Evolutionary conservation across 2,329 filamentous ascomycete genomes (phyloP).

Genomic region (Trichophyton equinum): DNA sequence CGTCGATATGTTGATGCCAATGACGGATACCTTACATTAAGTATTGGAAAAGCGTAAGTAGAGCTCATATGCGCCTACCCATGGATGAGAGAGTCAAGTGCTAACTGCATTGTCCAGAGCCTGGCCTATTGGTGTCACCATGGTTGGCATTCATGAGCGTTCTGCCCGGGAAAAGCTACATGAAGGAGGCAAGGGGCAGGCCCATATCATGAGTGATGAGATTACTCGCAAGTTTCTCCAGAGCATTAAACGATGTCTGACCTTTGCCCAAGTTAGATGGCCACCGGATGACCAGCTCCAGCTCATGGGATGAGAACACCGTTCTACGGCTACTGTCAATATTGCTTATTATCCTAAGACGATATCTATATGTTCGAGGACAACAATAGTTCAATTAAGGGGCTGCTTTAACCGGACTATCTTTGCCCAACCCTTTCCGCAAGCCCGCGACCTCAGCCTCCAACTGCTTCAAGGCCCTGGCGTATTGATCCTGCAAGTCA

Average conservation of each 20-base stretch:
- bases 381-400: neutral
- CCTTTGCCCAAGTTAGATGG: constrained; percentile 94
- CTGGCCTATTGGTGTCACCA: constrained; percentile 98
- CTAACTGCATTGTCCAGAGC: constrained; percentile 37
- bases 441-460: constrained; percentile 24
- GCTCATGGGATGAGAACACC: constrained; percentile 61
- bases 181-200: constrained; percentile 59
- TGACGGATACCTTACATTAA: constrained; percentile 81
- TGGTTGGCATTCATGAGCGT: constrained; percentile 98
- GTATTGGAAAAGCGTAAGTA: constrained; percentile 71
- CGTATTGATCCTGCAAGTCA: constrained; percentile 23
- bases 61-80: neutral
- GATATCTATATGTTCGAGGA: neutral
- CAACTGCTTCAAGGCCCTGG: constrained; percentile 24
- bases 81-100: neutral
- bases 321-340: neutral
- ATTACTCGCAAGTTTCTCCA: constrained; percentile 90
- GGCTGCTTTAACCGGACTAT: neutral
- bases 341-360: too few species aligned
- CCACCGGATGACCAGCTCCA: constrained; percentile 84
- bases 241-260: constrained; percentile 93
- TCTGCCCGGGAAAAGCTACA: constrained; percentile 92
- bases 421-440: neutral
- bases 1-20: constrained; percentile 92
- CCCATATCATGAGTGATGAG: constrained; percentile 96